phyloP scores from a whole-genome alignment of 1,284 basidiomycete genomes.

The Schizopora paradoxa region DNA sequence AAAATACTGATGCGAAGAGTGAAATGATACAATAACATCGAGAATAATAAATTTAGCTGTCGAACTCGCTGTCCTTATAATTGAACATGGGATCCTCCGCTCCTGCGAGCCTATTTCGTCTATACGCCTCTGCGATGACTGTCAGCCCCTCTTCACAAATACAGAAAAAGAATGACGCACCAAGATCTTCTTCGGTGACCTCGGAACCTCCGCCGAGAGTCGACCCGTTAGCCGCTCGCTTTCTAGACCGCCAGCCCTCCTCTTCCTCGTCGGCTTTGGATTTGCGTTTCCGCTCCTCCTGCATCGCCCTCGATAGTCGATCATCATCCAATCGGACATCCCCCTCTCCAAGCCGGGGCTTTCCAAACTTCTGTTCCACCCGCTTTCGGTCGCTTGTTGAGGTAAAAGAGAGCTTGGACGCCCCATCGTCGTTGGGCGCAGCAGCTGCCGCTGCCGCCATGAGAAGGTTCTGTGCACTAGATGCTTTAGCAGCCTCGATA shows the following conservation, averaged over 20 bases:
- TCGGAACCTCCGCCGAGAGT: slow-evolving; percentile 50
- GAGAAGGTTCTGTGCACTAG: slow-evolving; percentile 66
- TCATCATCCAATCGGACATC: slow-evolving; percentile 68
- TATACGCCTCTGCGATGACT: slow-evolving; percentile 68
- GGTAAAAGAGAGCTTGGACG: too few species aligned
- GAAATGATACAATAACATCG: too few species aligned
- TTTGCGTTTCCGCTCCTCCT: slow-evolving; percentile 79
- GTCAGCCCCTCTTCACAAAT: slow-evolving; percentile 12
- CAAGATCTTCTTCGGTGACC: slow-evolving; percentile 90
- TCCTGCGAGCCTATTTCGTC: slow-evolving; percentile 56
- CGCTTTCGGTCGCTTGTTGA: slow-evolving; percentile 39
- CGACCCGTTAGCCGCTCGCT: slow-evolving; percentile 49
- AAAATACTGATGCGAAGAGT: too few species aligned
- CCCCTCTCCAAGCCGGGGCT: slow-evolving; percentile 70
- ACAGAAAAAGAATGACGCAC: slow-evolving; percentile 40
- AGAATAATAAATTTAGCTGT: too few species aligned
- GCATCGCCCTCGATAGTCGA: slow-evolving; percentile 62
- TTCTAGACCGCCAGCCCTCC: slow-evolving; percentile 47
- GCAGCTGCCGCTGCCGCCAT: slow-evolving; percentile 31
- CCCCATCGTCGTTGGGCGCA: slow-evolving; percentile 23
- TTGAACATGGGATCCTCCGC: slow-evolving; percentile 87
- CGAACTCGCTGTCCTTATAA: slow-evolving; percentile 62
- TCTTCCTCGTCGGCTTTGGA: slow-evolving; percentile 51
- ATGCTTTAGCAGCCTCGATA: slow-evolving; percentile 71
- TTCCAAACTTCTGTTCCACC: slow-evolving; percentile 53